Evolutionary conservation across 2,329 filamentous ascomycete genomes (phyloP).

Genomic region (Coccinonectria pachysandricola): DNA sequence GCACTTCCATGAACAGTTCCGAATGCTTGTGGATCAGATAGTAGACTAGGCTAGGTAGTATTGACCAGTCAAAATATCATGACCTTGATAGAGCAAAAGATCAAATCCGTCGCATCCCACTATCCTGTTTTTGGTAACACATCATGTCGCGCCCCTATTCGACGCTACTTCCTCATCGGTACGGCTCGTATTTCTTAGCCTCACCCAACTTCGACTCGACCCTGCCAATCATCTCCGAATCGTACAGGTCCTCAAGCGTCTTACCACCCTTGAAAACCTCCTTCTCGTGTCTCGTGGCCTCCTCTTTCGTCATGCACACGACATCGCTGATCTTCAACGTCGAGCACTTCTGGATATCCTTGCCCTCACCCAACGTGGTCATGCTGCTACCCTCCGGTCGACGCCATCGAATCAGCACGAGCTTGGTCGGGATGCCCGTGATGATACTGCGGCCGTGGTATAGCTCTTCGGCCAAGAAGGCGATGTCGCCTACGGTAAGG

Average conservation of each 20-base stretch:
- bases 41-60: too few species aligned
- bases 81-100: too few species aligned
- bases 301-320: constrained; percentile 90
- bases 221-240: constrained; percentile 50
- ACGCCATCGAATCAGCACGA: constrained; percentile 74
- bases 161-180: constrained; percentile 28
- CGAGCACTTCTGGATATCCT: constrained; percentile 69
- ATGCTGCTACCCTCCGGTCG: constrained; percentile 51
- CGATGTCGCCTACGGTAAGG: constrained; percentile 68
- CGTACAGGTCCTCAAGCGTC: constrained; percentile 63
- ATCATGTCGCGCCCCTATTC: too few species aligned
- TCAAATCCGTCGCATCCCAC: constrained; percentile 1
- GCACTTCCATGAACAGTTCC: too few species aligned
- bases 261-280: constrained; percentile 63
- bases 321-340: constrained; percentile 58
- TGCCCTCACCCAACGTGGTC: constrained; percentile 49
- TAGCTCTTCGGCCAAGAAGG: constrained; percentile 83
- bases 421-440: constrained; percentile 68
- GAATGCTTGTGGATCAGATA: too few species aligned
- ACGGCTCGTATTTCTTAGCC: constrained; percentile 50
- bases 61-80: too few species aligned
- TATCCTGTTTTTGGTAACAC: neutral
- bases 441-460: constrained; percentile 75
- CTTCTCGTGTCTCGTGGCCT: constrained; percentile 70
- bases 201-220: constrained; percentile 60